A percentile compares a stretch with the other conserved stretches of the same genome.
phyloP scores from a whole-genome alignment of 148 eudicot species.

The Vaccinium corymbosum region DNA sequence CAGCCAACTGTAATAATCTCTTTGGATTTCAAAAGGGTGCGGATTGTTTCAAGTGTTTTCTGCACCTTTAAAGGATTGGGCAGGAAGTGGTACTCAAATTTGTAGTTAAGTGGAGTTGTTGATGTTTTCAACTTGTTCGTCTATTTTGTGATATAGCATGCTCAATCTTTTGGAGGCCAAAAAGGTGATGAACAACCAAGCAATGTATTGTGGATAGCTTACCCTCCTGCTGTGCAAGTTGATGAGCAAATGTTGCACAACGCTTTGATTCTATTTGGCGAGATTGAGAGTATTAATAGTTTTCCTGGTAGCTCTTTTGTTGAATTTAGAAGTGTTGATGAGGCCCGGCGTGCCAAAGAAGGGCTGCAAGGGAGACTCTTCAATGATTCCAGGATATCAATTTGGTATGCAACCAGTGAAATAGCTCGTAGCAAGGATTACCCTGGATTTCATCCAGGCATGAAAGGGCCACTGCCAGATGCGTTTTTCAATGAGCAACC shows the following conservation, averaged over 20 bases:
- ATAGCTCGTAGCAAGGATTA: conserved; percentile 46
- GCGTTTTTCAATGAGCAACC: conserved; percentile 38
- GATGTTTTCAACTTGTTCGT: conserved; percentile 3
- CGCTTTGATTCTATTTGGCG: conserved; percentile 86
- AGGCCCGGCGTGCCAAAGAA: conserved; percentile 84
- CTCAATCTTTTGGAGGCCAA: conserved; percentile 41
- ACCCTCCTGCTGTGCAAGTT: conserved; percentile 62
- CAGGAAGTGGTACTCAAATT: conserved; percentile 4
- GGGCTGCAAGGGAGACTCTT: conserved; percentile 77
- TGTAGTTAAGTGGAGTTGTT: neutral
- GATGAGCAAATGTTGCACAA: conserved; percentile 86
- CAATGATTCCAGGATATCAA: conserved; percentile 74
- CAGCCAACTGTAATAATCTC: neutral
- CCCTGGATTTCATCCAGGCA: conserved; percentile 36
- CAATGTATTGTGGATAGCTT: conserved; percentile 61
- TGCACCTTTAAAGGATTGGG: conserved; percentile 10
- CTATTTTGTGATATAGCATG: conserved; percentile 50
- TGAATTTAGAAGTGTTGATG: conserved; percentile 86
- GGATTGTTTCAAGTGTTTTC: neutral
- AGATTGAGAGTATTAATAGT: conserved; percentile 67
- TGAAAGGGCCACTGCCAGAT: conserved; percentile 53
- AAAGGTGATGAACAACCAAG: conserved; percentile 52
- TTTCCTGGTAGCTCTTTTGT: conserved; percentile 60
- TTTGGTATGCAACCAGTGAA: conserved; percentile 60
- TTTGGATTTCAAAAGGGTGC: neutral